Percentiles rank a stretch among this genome's conserved stretches.
Evolutionary conservation across 192 early-diverging fungal species (phyloP).

Genomic region (Gigaspora rosea): DNA sequence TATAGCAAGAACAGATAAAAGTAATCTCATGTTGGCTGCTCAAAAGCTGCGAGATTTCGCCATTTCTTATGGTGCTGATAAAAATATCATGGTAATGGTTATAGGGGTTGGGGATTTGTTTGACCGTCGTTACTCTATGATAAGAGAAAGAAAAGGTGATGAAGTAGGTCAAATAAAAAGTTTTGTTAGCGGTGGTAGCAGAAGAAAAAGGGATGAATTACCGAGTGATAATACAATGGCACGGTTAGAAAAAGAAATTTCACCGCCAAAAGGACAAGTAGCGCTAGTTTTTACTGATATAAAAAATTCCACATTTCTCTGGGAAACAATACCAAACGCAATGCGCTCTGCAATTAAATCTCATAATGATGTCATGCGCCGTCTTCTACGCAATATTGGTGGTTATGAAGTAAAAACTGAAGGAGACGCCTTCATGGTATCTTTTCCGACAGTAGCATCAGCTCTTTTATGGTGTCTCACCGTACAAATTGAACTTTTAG

Average conservation of each 20-base stretch:
- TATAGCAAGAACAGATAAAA: constrained; percentile 79
- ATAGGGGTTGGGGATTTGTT: constrained; percentile 84
- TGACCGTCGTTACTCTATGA: constrained; percentile 40
- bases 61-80: constrained; percentile 75
- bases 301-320: constrained; percentile 90
- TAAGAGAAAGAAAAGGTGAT: constrained; percentile 34
- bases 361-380: constrained; percentile 82
- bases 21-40: constrained; percentile 73
- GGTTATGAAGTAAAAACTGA: constrained; percentile 97
- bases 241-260: constrained; percentile 64
- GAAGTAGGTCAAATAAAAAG: constrained; percentile 34
- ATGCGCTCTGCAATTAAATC: constrained; percentile 88
- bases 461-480: constrained; percentile 88
- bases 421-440: constrained; percentile 94
- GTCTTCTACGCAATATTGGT: constrained; percentile 75
- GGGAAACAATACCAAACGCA: constrained; percentile 80
- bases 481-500: constrained; percentile 78
- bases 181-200: constrained; percentile 33
- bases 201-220: constrained; percentile 46
- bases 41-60: constrained; percentile 87
- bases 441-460: constrained; percentile 76
- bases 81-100: constrained; percentile 86
- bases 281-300: constrained; percentile 93
- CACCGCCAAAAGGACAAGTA: constrained; percentile 79
- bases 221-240: constrained; percentile 60